Evolutionary conservation across 1,284 basidiomycete genomes (phyloP), one percentile per base, ranked within the genome.

Genomic region (Trichosporon faecale): DNA sequence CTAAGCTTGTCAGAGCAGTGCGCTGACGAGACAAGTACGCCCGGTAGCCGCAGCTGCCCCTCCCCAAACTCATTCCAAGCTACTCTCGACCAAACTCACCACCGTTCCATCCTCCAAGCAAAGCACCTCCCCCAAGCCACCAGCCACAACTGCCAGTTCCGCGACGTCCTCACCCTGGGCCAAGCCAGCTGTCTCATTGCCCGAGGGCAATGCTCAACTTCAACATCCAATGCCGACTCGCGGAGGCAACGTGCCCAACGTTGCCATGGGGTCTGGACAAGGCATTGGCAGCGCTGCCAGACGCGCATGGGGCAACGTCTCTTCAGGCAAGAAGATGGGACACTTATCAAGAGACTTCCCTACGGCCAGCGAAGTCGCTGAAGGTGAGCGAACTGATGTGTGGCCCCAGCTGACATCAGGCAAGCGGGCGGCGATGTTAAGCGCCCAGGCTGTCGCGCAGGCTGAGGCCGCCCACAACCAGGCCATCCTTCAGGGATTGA

Each of bases 331-430:
- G 68, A 68, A n/a, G 46, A 31, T 21, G 60, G 61, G 31, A 72
- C 71, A 68, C 70, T 29, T 70, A 65, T 74, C 79, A 16, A 73
- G 78, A 25, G 83, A 84, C 63, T 97, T 97, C 79, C 95, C 94
- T 3, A 97, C 94, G 3, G 93, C 94, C 64, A 93, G 92, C 64
- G 94, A 97, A 84, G 93, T 92, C 57, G 91, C 91, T 9, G 89
- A 91, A 84, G 90, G 91, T 89, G 76, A 74, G 87, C 79, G n/a
- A n/a, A n/a, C n/a, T n/a, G n/a, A n/a, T n/a, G n/a, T n/a, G n/a
- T n/a, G n/a, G n/a, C n/a, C n/a, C 18, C 3, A 33, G 40, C 67
- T 64, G 40, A 52, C 33, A 9, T 9, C 61, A 82, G 79, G 78
- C 57, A 79, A 80, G 69, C 76, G 74, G 61, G 76, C 78, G 14